phyloP scores from a whole-genome alignment of 768 basidiomycete species.

The Daedaleopsis sinensis region DNA sequence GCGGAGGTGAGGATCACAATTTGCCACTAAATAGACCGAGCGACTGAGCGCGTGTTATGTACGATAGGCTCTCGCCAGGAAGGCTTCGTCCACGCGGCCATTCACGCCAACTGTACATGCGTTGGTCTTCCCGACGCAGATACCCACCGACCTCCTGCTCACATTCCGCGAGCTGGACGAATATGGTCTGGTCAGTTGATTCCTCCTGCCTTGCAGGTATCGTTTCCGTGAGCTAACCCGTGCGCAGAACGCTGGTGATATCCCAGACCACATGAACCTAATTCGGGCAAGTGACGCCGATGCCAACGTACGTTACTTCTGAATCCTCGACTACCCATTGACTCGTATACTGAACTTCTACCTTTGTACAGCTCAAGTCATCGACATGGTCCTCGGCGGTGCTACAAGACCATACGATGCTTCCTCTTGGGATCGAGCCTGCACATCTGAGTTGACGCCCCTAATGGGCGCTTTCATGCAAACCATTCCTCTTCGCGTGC shows the following conservation, averaged over 20 bases:
- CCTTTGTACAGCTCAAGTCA: constrained; percentile 48
- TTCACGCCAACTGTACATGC: constrained; percentile 76
- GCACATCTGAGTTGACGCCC: constrained; percentile 12
- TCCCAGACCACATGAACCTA: constrained; percentile 82
- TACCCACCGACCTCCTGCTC: constrained; percentile 71
- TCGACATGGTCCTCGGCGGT: constrained; percentile 51
- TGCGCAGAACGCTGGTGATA: constrained; percentile 44
- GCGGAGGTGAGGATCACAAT: constrained; percentile 49
- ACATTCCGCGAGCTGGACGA: constrained; percentile 75
- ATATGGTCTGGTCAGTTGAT: constrained; percentile 49
- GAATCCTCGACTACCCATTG: not conserved
- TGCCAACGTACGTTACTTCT: constrained; percentile 53
- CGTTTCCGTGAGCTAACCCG: not conserved
- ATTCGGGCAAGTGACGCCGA: constrained; percentile 58
- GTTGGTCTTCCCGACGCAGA: constrained; percentile 69
- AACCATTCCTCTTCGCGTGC: not conserved
- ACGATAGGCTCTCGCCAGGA: constrained; percentile 54
- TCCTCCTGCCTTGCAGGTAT: constrained; percentile 2
- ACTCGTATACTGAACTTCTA: not conserved
- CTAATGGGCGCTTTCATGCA: too few species aligned
- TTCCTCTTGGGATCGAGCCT: constrained; percentile 48
- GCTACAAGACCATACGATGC: constrained; percentile 35
- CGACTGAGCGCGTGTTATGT: not conserved
- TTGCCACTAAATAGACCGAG: not conserved
- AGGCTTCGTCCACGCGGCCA: constrained; percentile 57